Percentiles rank a stretch among this genome's conserved stretches.
These are phyloP conservation scores for Meira miltonrushii DNA, from an alignment of 1,284 basidiomycete genomes.

Conservation along the genomic window DNA sequence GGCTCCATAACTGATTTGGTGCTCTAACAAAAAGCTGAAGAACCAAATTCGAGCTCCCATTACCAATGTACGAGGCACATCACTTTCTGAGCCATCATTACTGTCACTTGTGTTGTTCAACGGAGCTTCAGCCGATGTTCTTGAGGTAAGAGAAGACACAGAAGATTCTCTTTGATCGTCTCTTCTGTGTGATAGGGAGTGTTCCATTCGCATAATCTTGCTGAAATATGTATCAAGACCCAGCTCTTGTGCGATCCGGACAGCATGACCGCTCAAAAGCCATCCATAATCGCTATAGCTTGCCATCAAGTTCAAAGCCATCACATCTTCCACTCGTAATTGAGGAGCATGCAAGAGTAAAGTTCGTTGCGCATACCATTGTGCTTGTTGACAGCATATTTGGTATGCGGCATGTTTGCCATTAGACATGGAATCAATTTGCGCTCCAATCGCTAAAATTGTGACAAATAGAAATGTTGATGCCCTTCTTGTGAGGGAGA, in stretches of 20 bases:
- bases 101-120: conserved; percentile 3
- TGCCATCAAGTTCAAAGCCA: conserved; percentile 84
- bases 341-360: conserved; percentile 79
- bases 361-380: conserved; percentile 84
- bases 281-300: conserved; percentile 79
- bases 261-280: conserved; percentile 83
- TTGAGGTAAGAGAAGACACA: conserved; percentile 18
- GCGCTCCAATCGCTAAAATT: conserved; percentile 80
- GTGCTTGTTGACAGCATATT: conserved; percentile 83
- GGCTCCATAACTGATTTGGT: conserved; percentile 74
- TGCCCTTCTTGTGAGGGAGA: conserved; percentile 78
- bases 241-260: conserved; percentile 89
- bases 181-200: conserved; percentile 14
- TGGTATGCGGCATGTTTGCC: conserved; percentile 78
- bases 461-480: conserved; percentile 89
- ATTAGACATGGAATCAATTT: conserved; percentile 81
- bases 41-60: conserved; percentile 75
- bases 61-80: conserved; percentile 24
- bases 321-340: conserved; percentile 78
- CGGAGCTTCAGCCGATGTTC: conserved; percentile 2
- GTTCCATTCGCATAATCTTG: conserved; percentile 55
- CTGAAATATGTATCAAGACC: conserved; percentile 83
- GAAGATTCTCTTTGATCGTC: conserved; percentile 16
- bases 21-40: conserved; percentile 87
- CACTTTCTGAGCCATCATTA: conserved; percentile 17